phyloP scores from a whole-genome alignment of 1,284 basidiomycete species.

The Cryptococcus hybrid region DNA sequence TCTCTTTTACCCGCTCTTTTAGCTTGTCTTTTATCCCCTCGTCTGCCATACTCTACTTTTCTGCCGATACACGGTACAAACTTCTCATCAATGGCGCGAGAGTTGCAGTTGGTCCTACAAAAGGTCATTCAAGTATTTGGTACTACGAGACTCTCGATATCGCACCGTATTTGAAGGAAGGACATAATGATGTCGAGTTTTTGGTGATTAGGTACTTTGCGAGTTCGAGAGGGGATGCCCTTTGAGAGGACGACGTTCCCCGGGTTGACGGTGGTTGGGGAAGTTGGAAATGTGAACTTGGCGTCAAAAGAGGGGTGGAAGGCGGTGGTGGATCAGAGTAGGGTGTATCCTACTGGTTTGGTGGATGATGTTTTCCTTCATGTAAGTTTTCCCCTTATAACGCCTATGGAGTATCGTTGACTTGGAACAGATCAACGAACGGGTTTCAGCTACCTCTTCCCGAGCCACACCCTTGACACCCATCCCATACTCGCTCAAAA shows the following conservation, averaged over 20 bases:
- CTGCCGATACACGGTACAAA: constrained; percentile 35
- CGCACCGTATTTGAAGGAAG: constrained; percentile 14
- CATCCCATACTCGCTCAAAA: constrained; percentile 14
- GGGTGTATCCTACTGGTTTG: constrained; percentile 18
- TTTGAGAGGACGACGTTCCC: constrained; percentile 25
- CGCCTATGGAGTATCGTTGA: background rate
- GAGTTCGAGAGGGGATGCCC: constrained; percentile 19
- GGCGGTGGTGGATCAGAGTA: constrained; percentile 14
- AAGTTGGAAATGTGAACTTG: constrained; percentile 12
- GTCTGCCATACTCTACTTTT: constrained; percentile 16
- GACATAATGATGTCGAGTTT: constrained; percentile 18
- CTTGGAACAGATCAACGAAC: constrained; percentile 23
- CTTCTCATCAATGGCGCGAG: constrained; percentile 24
- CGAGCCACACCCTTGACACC: background rate
- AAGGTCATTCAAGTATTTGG: constrained; percentile 19
- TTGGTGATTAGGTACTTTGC: constrained; percentile 26
- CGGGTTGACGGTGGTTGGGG: constrained; percentile 22
- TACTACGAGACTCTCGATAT: constrained; percentile 28
- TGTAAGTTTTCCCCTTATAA: constrained; percentile 9
- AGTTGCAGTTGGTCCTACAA: constrained; percentile 25
- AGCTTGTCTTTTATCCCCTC: constrained; percentile 2
- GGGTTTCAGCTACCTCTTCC: constrained; percentile 2
- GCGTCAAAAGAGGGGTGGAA: constrained; percentile 13
- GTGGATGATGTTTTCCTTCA: constrained; percentile 31
- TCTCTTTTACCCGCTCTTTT: constrained; percentile 19